Base-by-base conservation (phyloP, 2,329 filamentous ascomycete genomes). In the Cercospora sp. region DNA sequence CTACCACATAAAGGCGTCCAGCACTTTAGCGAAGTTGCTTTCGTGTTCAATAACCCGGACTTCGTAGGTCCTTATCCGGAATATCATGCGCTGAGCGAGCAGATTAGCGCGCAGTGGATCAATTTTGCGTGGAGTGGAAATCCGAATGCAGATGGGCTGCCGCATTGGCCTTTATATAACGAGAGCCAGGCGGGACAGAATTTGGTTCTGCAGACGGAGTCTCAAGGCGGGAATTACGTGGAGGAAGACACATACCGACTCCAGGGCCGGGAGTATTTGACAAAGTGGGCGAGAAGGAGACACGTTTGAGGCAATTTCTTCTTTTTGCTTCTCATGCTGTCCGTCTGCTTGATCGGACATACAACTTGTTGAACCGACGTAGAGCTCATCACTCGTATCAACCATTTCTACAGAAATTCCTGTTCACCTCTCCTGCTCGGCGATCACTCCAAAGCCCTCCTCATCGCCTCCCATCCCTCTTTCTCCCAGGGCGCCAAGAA, bases 401-500 rank as follows among this genome's bases (percentile, higher is more conserved):
- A 28, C 23, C 4, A 28, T 53, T 33, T 58, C 28, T 31, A 33
- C 9, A 31, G 4, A 16, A 13, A 3, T 31, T 3, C 7, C n/a
- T n/a, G n/a, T n/a, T 16, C 55, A 20, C 12, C 3, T 12, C 0
- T 18, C 16, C 16, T n/a, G 9, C 55, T 36, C 23, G 8, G 16
- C 2, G 9, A 16, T 64, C 51, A 60, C n/a, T 55, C 48, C 66
- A 68, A 55, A 36, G 45, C 64, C 16, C 69, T 67, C 20, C 60
- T 64, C 70, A 72, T 63, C 5, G 64, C 60, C 12, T 65, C 53
- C 74, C 73, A 74, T 6, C 73, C 74, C 12, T 12, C 51, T 16
- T 23, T 62, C 36, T 69, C 67, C 94, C 94, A 98, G 5, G 95
- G 95, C 42, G 94, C 92, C 72, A 96, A 79, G 79, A 95, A 86